Evolutionary conservation across 1,139 yeast genomes (phyloP), one percentile per base, ranked within the genome.

Genomic region (Saccharomyces hybrid): DNA sequence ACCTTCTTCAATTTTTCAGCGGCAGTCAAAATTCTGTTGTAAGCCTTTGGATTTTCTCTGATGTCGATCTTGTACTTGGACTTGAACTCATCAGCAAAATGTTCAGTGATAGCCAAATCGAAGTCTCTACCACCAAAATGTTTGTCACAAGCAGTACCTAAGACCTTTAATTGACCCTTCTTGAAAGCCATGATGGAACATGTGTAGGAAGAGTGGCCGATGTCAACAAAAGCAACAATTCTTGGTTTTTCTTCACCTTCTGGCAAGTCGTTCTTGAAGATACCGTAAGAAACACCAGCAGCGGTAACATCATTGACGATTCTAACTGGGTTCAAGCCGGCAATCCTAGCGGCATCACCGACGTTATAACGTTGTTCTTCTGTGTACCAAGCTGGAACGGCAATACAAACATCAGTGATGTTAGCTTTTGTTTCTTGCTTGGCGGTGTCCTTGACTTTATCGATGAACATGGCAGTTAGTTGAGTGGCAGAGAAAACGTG

Each of bases 221-320:
- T 87, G 74, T 93, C 99, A 58, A 91, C 83, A 68, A 93, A 88
- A 46, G 96, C 97, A 65, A 93, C 88, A 70, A 82, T 85, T 77
- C 86, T 84, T 68, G 93, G 85, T 73, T 85, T 86, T 74, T 89
- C 96, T 23, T 64, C 66, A 48, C 62, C 65, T 63, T 88, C 88
- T 73, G 96, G 91, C 64, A 93, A 88, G 68, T 88, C 93, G 55
- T 87, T 83, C 82, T 93, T 91, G 84, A 91, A 91, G 57, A 91
- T 96, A 78, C 98, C 98, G 78, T 93, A 95, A 65, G 97, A 95
- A 62, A 93, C 96, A 65, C 98, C 98, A 56, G 98, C 98, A 58
- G 99, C 98, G 57, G 99, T 91, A 61, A 88, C 84, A 72, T 93
- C 98, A 73, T 93, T 93, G 66, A 93, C 96, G 64, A 93, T 84